Base-by-base conservation (phyloP, 176 grass and related monocot genomes). In the Ananas comosus region DNA sequence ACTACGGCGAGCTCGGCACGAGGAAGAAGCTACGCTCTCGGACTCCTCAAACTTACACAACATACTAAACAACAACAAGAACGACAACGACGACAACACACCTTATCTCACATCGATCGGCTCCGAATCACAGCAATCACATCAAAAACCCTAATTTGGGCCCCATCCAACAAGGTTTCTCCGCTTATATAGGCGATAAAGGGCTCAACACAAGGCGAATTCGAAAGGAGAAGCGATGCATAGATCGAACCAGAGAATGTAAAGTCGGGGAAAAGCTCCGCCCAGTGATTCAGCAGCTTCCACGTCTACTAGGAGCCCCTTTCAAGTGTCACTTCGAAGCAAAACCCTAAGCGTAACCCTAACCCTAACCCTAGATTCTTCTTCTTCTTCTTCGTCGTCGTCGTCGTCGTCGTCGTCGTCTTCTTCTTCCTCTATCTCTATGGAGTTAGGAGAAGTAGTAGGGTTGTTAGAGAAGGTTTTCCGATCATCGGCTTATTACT, bases 311-410 rank as follows among this genome's bases (percentile, higher is more conserved):
- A 10, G 56, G 56, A 61, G 56, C 1, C 56, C n/a, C 17, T 19
- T 10, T 61, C 56, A 16, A n/a, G 9, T 61, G 17, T 22, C 21
- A 49, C 13, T 67, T 19, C 56, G 17, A 61, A 16, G 56, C 16
- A 61, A 10, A 61, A 61, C 56, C 56, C 56, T 21, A 61, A 61
- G 3, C 29, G 33, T 67, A 67, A 48, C 65, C 65, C 65, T 67
- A 67, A 48, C 42, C 14, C 65, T 49, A 67, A 67, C 33, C 16
- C 33, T 49, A 9, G 13, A 16, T 13, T 47, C 48, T 48, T 6
- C 58, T 12, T 23, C 33, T 42, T 42, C 33, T 42, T 7, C 29
- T 3, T 33, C 29, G 29, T 24, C 23, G n/a, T n/a, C n/a, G n/a
- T n/a, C n/a, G n/a, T n/a, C 22, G 22, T 42, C 33, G 33, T 27